Base-by-base conservation (phyloP, 2,329 filamentous ascomycete species). In the Arthrobotrys entomopaga region DNA sequence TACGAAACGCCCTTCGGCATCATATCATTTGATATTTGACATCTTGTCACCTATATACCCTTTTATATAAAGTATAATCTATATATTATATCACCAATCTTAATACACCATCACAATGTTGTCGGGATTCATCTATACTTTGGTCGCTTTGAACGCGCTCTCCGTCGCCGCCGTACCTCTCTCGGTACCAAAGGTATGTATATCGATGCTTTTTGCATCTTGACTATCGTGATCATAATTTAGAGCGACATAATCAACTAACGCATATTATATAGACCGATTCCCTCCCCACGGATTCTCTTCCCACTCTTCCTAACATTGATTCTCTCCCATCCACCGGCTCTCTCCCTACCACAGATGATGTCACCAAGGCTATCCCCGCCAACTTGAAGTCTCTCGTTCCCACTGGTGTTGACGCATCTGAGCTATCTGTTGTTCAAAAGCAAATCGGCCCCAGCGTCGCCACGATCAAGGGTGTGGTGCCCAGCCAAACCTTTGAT, bases 121-220 rank as follows among this genome's bases (percentile, higher is more conserved):
- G 8, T 56, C 52, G 7, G 24, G 24, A 56, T 15, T 56, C 29
- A 40, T 56, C 24, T 56, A 56, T 29, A 34, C 52, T 56, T 56
- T 56, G 52, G 11, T 56, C n/a, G 52, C 52, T 38, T 15, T 29
- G n/a, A 56, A 56, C 20, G 52, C 52, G 11, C 52, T 56, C 19
- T 50, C 46, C 19, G 46, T 50, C 15, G 46, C 46, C 20, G 52
- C 52, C 40, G 52, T 26, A 11, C 52, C 52, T 38, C 29, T 56
- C 13, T n/a, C 26, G 29, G 29, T 34, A 34, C 29, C 29, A 34
- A 34, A 34, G 29, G 29, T 34, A 34, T 10, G 29, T 34, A 34
- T 34, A 34, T 34, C 29, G 29, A 34, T 34, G 29, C 5, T 2
- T 34, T 10, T 2, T 34, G 29, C 10, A 34, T 34, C 29, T 8